Percentiles rank a stretch among this genome's conserved stretches.
These are phyloP conservation scores for Exophiala mesophila DNA, from an alignment of 2,329 filamentous ascomycete species.

Conservation along the genomic window DNA sequence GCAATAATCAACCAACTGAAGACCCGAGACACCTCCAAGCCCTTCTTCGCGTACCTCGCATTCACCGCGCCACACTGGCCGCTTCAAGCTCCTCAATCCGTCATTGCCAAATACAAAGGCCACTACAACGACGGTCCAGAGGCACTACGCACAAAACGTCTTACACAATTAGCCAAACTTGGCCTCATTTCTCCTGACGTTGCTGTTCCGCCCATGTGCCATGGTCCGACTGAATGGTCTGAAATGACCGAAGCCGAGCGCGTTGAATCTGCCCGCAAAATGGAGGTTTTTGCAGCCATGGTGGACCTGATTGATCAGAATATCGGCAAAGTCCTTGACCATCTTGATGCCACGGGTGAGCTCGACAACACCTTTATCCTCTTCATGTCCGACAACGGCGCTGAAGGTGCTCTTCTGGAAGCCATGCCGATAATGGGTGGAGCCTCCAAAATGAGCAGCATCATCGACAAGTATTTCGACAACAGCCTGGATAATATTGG, in stretches of 20 bases:
- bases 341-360: constrained; percentile 30
- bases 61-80: constrained; percentile 63
- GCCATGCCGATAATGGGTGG: constrained; percentile 31
- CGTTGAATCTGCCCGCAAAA: constrained; percentile 23
- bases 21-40: constrained; percentile 14
- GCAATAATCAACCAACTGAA: constrained; percentile 1
- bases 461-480: constrained; percentile 35
- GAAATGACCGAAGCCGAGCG: constrained; percentile 6
- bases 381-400: constrained; percentile 38
- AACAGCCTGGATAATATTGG: constrained; percentile 37
- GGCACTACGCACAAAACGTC: constrained; percentile 48
- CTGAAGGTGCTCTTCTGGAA: constrained; percentile 33
- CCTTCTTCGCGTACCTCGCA: constrained; percentile 33
- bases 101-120: constrained; percentile 55
- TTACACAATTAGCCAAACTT: constrained; percentile 53
- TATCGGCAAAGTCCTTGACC: constrained; percentile 32
- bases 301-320: constrained; percentile 33
- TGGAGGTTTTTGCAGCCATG: constrained; percentile 37
- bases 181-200: constrained; percentile 50
- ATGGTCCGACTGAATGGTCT: constrained; percentile 34
- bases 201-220: constrained; percentile 29
- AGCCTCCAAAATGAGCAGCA: constrained; percentile 26
- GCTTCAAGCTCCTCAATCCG: constrained; percentile 53
- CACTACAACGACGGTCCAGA: constrained; percentile 59
- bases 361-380: constrained; percentile 36